Evolutionary conservation across 257 asterid species (phyloP).

Genomic region (Thymus mandschuricus): DNA sequence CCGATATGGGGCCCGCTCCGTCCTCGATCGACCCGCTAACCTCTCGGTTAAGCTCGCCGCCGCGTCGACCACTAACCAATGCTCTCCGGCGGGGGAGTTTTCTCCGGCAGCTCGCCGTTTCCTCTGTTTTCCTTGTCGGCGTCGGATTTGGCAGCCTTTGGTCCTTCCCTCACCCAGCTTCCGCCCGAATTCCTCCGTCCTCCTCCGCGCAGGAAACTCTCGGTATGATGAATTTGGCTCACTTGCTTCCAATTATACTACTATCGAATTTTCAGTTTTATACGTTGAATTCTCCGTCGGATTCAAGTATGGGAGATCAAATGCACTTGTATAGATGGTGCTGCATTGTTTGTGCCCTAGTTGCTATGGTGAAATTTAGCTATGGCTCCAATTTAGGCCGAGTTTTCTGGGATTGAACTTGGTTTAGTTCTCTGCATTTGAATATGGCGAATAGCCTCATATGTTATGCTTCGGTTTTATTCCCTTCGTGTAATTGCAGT

Average conservation of each 20-base stretch:
- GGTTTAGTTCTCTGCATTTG: too few relatives aligned
- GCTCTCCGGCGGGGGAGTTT: slow-evolving; percentile 40
- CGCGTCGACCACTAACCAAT: slow-evolving; percentile 25
- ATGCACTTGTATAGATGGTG: slow-evolving; percentile 8
- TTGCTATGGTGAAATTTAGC: background rate
- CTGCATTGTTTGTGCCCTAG: slow-evolving; percentile 18
- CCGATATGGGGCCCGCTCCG: slow-evolving; percentile 18
- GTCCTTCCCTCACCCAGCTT: slow-evolving; percentile 45
- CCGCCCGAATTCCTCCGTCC: slow-evolving; percentile 36
- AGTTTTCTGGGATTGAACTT: too few relatives aligned
- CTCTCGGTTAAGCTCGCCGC: slow-evolving; percentile 30
- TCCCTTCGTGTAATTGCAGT: background rate
- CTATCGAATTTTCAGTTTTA: background rate
- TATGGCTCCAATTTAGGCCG: background rate
- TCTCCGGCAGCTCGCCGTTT: slow-evolving; percentile 50
- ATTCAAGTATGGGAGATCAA: background rate
- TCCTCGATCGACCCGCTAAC: slow-evolving; percentile 3
- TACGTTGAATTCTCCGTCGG: background rate
- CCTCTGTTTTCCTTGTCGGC: slow-evolving; percentile 45
- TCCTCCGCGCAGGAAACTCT: slow-evolving; percentile 34
- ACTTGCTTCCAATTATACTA: slow-evolving; percentile 9
- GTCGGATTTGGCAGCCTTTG: slow-evolving; percentile 48
- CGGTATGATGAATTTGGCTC: slow-evolving; percentile 37
- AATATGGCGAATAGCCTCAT: background rate
- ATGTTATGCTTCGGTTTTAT: background rate